Conservation (phyloP, 768 basidiomycete species). For the Podaxis pistillaris region DNA sequence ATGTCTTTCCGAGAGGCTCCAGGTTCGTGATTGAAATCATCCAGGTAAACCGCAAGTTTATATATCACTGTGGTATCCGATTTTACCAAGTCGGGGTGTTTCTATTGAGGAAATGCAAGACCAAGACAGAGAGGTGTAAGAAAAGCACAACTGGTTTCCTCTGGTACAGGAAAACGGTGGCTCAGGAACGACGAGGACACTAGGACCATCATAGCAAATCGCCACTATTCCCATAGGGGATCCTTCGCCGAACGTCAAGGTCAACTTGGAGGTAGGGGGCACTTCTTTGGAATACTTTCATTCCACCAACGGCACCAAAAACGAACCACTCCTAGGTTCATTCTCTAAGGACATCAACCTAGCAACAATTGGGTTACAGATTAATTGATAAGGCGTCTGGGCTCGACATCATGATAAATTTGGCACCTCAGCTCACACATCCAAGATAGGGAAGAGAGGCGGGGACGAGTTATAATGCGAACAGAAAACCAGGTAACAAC, state of each 20-base stretch:
- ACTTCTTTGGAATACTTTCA: background rate
- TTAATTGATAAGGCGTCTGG: background rate
- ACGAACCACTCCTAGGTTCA: background rate
- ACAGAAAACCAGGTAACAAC: constrained; percentile 2
- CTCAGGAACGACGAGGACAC: background rate
- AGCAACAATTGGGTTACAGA: background rate
- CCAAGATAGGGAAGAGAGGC: background rate
- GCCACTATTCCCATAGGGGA: background rate
- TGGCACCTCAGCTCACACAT: background rate
- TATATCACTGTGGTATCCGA: background rate
- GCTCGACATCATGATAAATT: background rate
- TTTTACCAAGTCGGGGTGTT: background rate
- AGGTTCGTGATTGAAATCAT: background rate
- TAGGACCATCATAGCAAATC: background rate
- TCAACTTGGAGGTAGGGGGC: background rate
- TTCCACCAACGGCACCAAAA: background rate
- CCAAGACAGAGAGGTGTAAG: background rate
- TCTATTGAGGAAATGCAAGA: background rate
- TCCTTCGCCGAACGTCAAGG: background rate
- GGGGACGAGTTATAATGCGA: constrained; percentile 9
- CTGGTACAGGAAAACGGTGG: background rate
- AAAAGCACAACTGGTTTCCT: background rate
- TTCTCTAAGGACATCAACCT: background rate
- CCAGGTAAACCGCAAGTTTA: background rate
- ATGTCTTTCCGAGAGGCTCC: background rate